Percentiles rank a stretch among this genome's conserved stretches.
These are phyloP conservation scores for Amborella trichopoda DNA, from an alignment of 164 flowering plant genomes.

Conservation along the genomic window DNA sequence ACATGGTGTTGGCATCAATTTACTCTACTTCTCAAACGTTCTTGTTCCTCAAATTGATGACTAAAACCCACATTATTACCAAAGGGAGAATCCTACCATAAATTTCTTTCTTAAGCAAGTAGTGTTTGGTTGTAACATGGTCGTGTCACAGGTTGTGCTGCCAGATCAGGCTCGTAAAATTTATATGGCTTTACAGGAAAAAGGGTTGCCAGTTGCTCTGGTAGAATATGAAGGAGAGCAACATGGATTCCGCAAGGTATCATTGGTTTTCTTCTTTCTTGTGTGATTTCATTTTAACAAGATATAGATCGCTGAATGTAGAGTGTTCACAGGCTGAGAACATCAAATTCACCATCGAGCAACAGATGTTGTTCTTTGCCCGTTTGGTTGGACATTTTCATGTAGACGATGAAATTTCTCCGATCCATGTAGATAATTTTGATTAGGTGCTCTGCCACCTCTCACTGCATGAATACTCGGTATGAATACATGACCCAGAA, in stretches of 20 bases:
- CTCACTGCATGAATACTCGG: too few species aligned
- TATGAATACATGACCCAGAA: too few species aligned
- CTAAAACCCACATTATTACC: too few species aligned
- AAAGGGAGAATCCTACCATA: too few species aligned
- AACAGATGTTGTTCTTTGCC: constrained; percentile 93
- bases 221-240: constrained; percentile 94
- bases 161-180: constrained; percentile 85
- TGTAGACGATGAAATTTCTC: constrained; percentile 76
- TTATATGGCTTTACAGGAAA: constrained; percentile 68
- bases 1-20: too few species aligned
- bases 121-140: too few species aligned
- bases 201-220: constrained; percentile 88
- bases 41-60: too few species aligned
- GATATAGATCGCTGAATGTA: neutral
- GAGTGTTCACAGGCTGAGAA: constrained; percentile 68
- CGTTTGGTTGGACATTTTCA: constrained; percentile 67
- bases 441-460: too few species aligned
- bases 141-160: constrained; percentile 78
- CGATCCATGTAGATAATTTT: constrained; percentile 69
- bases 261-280: neutral
- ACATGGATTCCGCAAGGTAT: constrained; percentile 96
- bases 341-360: constrained; percentile 84
- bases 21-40: too few species aligned
- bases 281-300: neutral
- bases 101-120: too few species aligned